phyloP scores from a whole-genome alignment of 495 filamentous ascomycete species.

The Pseudomonodictys pantanalensis region DNA sequence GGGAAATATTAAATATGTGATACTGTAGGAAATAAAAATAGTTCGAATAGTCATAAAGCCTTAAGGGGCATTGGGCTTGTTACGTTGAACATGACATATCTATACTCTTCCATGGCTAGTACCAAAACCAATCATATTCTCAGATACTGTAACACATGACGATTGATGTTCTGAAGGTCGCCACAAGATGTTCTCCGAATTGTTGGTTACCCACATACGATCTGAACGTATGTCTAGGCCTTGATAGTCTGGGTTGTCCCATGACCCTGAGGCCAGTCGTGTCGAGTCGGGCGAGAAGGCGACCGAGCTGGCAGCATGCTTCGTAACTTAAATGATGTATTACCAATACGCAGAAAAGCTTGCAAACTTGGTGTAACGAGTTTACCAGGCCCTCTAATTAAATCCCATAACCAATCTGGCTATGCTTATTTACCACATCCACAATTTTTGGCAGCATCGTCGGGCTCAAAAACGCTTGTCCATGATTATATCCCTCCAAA shows the following conservation, averaged over 20 bases:
- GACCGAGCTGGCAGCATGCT: too few relatives aligned
- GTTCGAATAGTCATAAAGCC: background rate
- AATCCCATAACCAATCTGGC: background rate
- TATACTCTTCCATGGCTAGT: background rate
- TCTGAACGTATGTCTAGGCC: constrained; percentile 12
- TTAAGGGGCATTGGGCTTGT: background rate
- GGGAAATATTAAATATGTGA: constrained; percentile 1
- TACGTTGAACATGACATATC: background rate
- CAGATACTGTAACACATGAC: constrained; percentile 10
- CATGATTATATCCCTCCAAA: constrained; percentile 17
- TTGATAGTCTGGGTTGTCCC: constrained; percentile 2
- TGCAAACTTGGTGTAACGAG: too few relatives aligned
- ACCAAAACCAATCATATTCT: constrained; percentile 6
- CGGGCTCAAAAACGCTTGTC: background rate
- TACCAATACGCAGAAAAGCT: too few relatives aligned
- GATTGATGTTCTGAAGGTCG: constrained; percentile 19
- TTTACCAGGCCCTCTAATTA: too few relatives aligned
- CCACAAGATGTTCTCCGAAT: constrained; percentile 17
- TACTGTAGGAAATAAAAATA: constrained; percentile 7
- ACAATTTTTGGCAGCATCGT: constrained; percentile 1
- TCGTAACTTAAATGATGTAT: too few relatives aligned
- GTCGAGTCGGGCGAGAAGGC: too few relatives aligned
- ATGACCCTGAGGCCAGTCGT: background rate
- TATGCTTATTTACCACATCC: background rate
- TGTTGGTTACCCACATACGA: constrained; percentile 13